These are phyloP conservation scores for Pseudopyrenochaeta lycopersici DNA, from an alignment of 2,329 filamentous ascomycete genomes.

Conservation along the genomic window DNA sequence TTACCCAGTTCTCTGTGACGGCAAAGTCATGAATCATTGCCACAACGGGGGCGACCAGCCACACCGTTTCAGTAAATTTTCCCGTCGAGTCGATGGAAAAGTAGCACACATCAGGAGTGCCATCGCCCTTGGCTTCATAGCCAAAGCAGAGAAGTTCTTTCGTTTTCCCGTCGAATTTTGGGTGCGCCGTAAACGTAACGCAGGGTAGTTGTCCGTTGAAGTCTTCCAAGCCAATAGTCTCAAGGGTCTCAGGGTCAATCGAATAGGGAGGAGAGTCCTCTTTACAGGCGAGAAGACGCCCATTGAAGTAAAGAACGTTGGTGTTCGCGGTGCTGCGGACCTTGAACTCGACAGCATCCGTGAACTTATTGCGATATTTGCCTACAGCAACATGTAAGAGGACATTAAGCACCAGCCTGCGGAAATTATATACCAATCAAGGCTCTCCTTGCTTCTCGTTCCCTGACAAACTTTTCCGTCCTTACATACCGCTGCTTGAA, in stretches of 20 bases:
- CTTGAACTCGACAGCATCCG: constrained; percentile 46
- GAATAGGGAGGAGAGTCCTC: constrained; percentile 24
- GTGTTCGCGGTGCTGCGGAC: constrained; percentile 44
- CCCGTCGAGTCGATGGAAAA: constrained; percentile 43
- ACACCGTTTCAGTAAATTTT: constrained; percentile 41
- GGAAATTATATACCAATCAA: constrained; percentile 3
- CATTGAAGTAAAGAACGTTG: constrained; percentile 23
- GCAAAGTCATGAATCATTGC: constrained; percentile 56
- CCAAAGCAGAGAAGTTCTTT: constrained; percentile 23
- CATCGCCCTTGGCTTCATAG: constrained; percentile 53
- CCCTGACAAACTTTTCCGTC: constrained; percentile 53
- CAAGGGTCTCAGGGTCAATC: constrained; percentile 22
- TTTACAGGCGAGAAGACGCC: constrained; percentile 19
- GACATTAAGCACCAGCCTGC: not conserved
- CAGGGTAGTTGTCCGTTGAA: constrained; percentile 19
- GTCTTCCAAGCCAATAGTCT: constrained; percentile 17
- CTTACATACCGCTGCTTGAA: constrained; percentile 52
- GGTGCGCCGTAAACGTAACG: constrained; percentile 31
- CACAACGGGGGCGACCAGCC: constrained; percentile 47
- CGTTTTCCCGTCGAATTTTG: constrained; percentile 22
- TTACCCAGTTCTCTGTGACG: constrained; percentile 51
- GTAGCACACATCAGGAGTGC: constrained; percentile 51
- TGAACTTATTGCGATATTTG: constrained; percentile 52
- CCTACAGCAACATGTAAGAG: not conserved
- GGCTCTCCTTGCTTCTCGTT: constrained; percentile 48